Evolutionary conservation across 208 protist species (phyloP), one percentile per base, ranked within the genome.

Genomic region (Crithidia acanthocephali): DNA sequence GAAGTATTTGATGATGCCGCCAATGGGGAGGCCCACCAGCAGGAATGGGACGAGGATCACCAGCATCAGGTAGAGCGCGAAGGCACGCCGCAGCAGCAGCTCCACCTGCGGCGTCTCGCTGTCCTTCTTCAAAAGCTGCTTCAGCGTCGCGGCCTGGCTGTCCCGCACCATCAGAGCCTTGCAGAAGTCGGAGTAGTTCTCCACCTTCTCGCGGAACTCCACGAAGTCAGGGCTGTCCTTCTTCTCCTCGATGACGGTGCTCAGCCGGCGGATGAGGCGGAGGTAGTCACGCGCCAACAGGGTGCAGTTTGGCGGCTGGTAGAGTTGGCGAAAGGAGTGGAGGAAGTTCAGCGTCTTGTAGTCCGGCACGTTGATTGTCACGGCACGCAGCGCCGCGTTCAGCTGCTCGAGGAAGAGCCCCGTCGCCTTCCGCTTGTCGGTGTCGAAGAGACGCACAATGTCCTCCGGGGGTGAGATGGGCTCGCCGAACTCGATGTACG

Each of bases 331-430:
- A 72, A 97, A 92, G 67, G 81, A 78, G 73, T 96, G 91, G 22
- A 98, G 72, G 59, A 97, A 91, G 51, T 95, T 94, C 7, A 98
- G 75, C 7, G 92, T 92, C 25, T 78, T 79, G 84, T 88, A 97
- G 79, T 98, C 92, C 0, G 95, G 91, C 30, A 96, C 91, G 79
- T 97, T 95, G 60, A 97, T 93, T 6, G 91, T 95, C 40, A 96
- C 87, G n/a, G 78, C 72, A 11, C 81, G 77, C 25, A 98, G 81
- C 9, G 90, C 88, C 6, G 81, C 87, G 68, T 94, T 86, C 25
- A 98, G 80, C 64, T 94, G 83, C 52, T 85, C 80, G 15, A 97
- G 68, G 67, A 97, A 95, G 13, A 88, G 70, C 40, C 81, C 83
- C 18, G 87, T 94, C 1, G 92, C 93, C 71, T 90, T 76, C 47